A percentile compares a stretch with the other conserved stretches of the same genome.
phyloP scores from a whole-genome alignment of 306 rosid species.

The Vicia faba region DNA sequence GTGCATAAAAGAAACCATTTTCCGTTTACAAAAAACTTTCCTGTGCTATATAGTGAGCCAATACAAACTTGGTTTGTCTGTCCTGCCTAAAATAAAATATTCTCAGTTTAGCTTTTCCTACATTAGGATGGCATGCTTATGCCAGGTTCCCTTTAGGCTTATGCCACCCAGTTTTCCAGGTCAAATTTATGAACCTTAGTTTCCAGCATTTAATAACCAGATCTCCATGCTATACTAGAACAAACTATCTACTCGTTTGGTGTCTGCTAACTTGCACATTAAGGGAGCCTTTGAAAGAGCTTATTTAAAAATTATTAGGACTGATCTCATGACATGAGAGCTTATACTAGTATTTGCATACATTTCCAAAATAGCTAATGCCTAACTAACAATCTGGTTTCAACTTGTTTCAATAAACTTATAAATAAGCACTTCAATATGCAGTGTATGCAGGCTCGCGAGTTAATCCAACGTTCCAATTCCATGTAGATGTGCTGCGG shows the following conservation, averaged over 20 bases:
- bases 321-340: slow-evolving; percentile 1
- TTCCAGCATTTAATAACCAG: slow-evolving; percentile 13
- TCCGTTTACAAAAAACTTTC: neutral
- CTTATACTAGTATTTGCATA: neutral
- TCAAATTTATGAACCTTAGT: neutral
- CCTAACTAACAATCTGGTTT: neutral
- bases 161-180: neutral
- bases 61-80: neutral
- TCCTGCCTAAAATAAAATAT: no score
- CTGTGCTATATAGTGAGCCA: slow-evolving; percentile 13
- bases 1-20: slow-evolving; percentile 19
- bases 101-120: slow-evolving; percentile 21
- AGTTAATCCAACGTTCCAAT: no score
- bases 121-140: neutral
- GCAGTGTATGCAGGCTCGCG: no score
- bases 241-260: slow-evolving; percentile 4
- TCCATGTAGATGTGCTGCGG: no score
- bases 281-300: neutral
- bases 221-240: slow-evolving; percentile 4
- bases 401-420: neutral
- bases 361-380: neutral
- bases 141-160: neutral
- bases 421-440: neutral
- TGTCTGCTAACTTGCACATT: slow-evolving; percentile 11
- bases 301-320: neutral